Conservation (phyloP, 257 asterid species). For the Fraxinus cuspidata region DNA sequence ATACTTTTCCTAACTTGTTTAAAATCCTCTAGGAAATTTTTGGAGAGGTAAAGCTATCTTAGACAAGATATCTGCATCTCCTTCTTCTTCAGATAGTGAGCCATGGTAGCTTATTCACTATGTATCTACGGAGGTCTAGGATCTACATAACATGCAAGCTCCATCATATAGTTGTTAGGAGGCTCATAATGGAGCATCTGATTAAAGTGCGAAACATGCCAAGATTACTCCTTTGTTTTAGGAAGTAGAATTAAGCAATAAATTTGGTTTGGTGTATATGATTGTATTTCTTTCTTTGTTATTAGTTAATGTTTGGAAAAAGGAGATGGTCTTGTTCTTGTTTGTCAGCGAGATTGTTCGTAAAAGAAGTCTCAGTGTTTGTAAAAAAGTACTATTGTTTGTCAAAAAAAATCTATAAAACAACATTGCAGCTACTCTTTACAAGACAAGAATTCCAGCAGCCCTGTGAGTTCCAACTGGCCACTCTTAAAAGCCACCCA, state of each 20-base stretch:
- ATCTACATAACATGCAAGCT: background rate
- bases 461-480: background rate
- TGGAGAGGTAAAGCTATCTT: background rate
- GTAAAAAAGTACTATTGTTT: no score
- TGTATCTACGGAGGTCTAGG: background rate
- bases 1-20: no score
- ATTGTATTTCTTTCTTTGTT: background rate
- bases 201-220: background rate
- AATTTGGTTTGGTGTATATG: background rate
- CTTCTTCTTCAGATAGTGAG: conserved; percentile 1
- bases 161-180: background rate
- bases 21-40: conserved; percentile 6
- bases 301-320: background rate
- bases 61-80: background rate
- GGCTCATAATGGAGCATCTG: background rate
- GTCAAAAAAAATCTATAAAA: no score
- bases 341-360: background rate
- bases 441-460: background rate
- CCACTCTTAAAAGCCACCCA: background rate
- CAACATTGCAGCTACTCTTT: background rate
- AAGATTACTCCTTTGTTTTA: background rate
- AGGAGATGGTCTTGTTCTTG: background rate
- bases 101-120: background rate
- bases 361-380: background rate
- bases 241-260: background rate